Evolutionary conservation across 306 rosid genomes (phyloP).

Genomic region (Glycine tomentella): DNA sequence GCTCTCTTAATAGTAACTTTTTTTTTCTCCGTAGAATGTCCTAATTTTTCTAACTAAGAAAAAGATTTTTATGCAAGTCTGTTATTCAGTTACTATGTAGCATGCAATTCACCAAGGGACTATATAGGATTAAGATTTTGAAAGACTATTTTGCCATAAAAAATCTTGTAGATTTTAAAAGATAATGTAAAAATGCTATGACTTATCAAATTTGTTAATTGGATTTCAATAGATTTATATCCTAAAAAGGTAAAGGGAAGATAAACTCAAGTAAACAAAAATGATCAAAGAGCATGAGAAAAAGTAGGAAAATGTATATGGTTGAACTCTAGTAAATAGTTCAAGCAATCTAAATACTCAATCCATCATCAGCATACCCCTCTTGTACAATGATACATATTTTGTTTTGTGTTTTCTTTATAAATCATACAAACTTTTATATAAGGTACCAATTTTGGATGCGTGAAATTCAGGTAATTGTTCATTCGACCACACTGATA

Average conservation of each 20-base stretch:
- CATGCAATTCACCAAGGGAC: not conserved
- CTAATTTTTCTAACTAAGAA: not conserved
- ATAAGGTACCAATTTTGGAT: not conserved
- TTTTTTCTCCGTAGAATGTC: not conserved
- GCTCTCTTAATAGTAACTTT: not conserved
- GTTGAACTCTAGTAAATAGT: slow-evolving; percentile 38
- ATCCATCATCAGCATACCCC: slow-evolving; percentile 51
- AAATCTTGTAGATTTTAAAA: no score
- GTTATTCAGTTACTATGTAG: not conserved
- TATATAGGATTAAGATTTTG: no score
- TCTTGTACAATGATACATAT: slow-evolving; percentile 64
- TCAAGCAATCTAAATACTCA: slow-evolving; percentile 49
- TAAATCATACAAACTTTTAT: slow-evolving; percentile 58
- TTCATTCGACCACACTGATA: not conserved
- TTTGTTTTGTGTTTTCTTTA: slow-evolving; percentile 48
- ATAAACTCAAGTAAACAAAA: slow-evolving; percentile 31
- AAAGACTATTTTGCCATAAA: no score
- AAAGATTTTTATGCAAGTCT: not conserved
- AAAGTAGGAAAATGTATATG: slow-evolving; percentile 40
- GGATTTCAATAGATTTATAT: no score
- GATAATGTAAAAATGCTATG: no score
- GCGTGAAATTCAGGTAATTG: slow-evolving; percentile 12
- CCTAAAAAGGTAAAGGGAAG: slow-evolving; percentile 1
- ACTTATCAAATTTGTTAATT: no score
- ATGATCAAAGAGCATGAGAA: slow-evolving; percentile 32